Evolutionary conservation across 2,329 filamentous ascomycete genomes (phyloP), one percentile per base, ranked within the genome.

Genomic region (Colletotrichum chrysophilum): DNA sequence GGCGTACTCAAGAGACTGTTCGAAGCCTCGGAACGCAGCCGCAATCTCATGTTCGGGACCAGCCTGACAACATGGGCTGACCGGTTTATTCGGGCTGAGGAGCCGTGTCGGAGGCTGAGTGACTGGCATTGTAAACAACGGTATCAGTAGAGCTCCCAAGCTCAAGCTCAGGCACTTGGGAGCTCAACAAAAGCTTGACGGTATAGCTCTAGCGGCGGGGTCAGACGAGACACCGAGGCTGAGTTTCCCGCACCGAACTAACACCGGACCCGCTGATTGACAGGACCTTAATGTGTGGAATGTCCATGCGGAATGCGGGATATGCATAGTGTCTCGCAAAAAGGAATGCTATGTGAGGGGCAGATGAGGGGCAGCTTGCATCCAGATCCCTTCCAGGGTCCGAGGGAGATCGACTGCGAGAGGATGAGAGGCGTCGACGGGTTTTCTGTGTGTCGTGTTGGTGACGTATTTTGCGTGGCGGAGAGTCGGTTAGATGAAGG

Each of bases 271-370:
- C 69, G 64, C 74, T 69, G 70, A 65, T 69, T 74, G 64, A 74
- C 43, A 68, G 58, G 43, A 72, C 32, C 64, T 75, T 73, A 73
- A 64, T 76, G 70, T 64, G 74, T 76, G 74, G 70, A 75, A 68
- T 73, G 73, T 60, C 56, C 24, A 60, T 60, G 56, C 4, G 70
- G 66, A 66, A 71, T 66, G 72, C 8, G 61, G 65, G 70, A 66
- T 43, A 36, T 73, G 58, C 34, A 52, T 26, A 64, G 28, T 69
- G 70, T 69, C 74, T 69, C 8, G 32, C 70, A 48, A 32, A 48
- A 34, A 62, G 64, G 24, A 38, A 56, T 48, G 70, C 70, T 26
- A 24, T 24, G 24, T 65, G 62, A 26, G 26, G 26, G 26, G 32
- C 32, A 34, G 32, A 14, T 34, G 61, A 64, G 61, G 61, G 61